Conservation (phyloP, 2,329 filamentous ascomycete genomes). For the Clonostachys solani region DNA sequence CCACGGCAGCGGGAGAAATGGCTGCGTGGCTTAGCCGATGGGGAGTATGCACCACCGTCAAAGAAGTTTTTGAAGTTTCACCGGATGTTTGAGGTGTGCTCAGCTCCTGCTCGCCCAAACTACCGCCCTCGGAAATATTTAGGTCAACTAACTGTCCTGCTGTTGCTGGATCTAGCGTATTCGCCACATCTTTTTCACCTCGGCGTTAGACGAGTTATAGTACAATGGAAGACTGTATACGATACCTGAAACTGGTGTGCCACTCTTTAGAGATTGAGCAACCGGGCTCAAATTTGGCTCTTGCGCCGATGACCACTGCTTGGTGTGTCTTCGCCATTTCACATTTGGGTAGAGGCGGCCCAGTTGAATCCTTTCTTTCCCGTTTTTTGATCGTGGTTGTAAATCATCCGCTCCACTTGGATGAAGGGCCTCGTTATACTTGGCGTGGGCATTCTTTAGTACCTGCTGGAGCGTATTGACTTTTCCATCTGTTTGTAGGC, state of each 20-base stretch:
- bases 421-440: slow-evolving; percentile 23
- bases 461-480: slow-evolving; percentile 22
- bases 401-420: too few species aligned
- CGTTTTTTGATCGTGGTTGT: slow-evolving; percentile 26
- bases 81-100: neutral
- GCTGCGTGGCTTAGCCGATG: slow-evolving; percentile 14
- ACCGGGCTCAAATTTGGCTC: slow-evolving; percentile 47
- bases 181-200: too few species aligned
- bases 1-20: slow-evolving; percentile 11
- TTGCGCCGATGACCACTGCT: slow-evolving; percentile 47
- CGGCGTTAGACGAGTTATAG: too few species aligned
- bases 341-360: slow-evolving; percentile 8
- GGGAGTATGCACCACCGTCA: slow-evolving; percentile 31
- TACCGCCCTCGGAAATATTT: neutral
- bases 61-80: slow-evolving; percentile 18
- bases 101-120: neutral
- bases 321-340: slow-evolving; percentile 37
- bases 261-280: slow-evolving; percentile 30
- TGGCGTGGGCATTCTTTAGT: slow-evolving; percentile 24
- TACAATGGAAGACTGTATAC: too few species aligned
- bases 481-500: slow-evolving; percentile 20
- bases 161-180: too few species aligned
- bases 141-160: slow-evolving; percentile 6
- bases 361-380: slow-evolving; percentile 35
- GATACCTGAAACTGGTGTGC: slow-evolving; percentile 14